Percentiles rank a stretch among this genome's conserved stretches.
Conservation (phyloP, 1,284 basidiomycete species). For the Anthracocystis walkeri region DNA sequence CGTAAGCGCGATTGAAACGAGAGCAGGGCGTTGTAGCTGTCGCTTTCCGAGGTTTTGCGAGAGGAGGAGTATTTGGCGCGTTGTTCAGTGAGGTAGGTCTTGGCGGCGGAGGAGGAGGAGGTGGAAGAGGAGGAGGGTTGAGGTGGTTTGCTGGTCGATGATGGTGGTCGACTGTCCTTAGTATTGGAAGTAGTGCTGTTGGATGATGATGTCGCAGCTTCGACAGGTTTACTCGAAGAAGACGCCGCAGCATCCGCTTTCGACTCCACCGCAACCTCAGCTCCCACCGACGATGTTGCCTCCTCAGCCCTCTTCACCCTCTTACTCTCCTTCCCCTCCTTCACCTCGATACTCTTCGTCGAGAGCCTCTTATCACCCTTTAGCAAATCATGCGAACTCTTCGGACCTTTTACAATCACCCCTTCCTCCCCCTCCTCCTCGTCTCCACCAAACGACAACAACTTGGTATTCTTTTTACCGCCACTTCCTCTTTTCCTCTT, state of each 20-base stretch:
- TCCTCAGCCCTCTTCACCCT: background rate
- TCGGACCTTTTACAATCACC: conserved; percentile 38
- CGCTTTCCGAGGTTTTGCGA: background rate
- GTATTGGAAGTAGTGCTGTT: too few species aligned
- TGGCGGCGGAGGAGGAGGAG: background rate
- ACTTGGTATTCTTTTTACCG: conserved; percentile 45
- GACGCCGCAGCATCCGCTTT: background rate
- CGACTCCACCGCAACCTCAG: background rate
- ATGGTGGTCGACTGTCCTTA: background rate
- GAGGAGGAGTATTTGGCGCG: conserved; percentile 25
- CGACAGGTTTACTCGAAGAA: background rate
- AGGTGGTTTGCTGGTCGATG: background rate
- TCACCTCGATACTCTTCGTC: conserved; percentile 23
- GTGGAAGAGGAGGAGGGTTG: background rate
- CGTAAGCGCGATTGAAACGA: conserved; percentile 44
- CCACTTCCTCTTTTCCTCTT: conserved; percentile 38
- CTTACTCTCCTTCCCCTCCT: background rate
- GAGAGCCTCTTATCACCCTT: conserved; percentile 55
- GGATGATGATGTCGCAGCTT: background rate
- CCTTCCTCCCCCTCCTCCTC: conserved; percentile 41
- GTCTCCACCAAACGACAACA: conserved; percentile 62
- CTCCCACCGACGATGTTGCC: background rate
- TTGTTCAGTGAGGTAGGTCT: conserved; percentile 11
- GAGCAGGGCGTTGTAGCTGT: conserved; percentile 30
- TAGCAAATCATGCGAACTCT: conserved; percentile 66